Evolutionary conservation across 2,329 filamentous ascomycete species (phyloP).

Genomic region (Calonectria leucothoes): DNA sequence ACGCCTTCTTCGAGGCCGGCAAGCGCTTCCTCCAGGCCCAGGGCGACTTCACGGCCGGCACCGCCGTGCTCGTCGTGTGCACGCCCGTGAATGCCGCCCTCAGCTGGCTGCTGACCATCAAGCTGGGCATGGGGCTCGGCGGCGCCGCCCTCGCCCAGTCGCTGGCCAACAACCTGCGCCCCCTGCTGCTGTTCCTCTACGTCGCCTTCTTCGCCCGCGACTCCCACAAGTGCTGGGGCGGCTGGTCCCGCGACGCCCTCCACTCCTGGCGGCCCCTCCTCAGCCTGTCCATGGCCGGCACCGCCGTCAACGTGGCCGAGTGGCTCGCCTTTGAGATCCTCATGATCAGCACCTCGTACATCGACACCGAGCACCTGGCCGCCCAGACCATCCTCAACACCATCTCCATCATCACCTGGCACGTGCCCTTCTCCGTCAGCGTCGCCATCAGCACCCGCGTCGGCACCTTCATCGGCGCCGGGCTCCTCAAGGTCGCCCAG

Average conservation of each 20-base stretch:
- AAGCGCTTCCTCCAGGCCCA: constrained; percentile 68
- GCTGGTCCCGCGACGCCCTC: constrained; percentile 51
- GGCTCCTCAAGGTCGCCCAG: constrained; percentile 44
- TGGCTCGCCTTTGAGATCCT: constrained; percentile 57
- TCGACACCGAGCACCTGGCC: constrained; percentile 55
- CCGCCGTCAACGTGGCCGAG: constrained; percentile 54
- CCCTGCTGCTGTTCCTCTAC: constrained; percentile 59
- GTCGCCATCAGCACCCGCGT: constrained; percentile 57
- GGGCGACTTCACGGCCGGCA: constrained; percentile 62
- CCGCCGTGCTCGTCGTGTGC: constrained; percentile 60
- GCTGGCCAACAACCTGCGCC: constrained; percentile 60
- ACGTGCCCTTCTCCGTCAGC: constrained; percentile 56
- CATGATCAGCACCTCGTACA: constrained; percentile 57
- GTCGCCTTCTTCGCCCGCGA: constrained; percentile 53
- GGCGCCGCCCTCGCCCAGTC: constrained; percentile 65
- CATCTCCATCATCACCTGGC: constrained; percentile 54
- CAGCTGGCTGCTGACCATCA: constrained; percentile 61
- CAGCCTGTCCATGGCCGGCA: constrained; percentile 51
- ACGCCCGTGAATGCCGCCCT: constrained; percentile 60
- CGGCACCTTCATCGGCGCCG: constrained; percentile 55
- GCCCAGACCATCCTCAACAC: constrained; percentile 56
- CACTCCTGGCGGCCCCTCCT: constrained; percentile 54
- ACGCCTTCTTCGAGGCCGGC: constrained; percentile 64
- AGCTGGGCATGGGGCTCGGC: constrained; percentile 56
- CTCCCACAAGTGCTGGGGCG: constrained; percentile 49